Evolutionary conservation across 345 rosid genomes (phyloP).

Genomic region (Heritiera littoralis): DNA sequence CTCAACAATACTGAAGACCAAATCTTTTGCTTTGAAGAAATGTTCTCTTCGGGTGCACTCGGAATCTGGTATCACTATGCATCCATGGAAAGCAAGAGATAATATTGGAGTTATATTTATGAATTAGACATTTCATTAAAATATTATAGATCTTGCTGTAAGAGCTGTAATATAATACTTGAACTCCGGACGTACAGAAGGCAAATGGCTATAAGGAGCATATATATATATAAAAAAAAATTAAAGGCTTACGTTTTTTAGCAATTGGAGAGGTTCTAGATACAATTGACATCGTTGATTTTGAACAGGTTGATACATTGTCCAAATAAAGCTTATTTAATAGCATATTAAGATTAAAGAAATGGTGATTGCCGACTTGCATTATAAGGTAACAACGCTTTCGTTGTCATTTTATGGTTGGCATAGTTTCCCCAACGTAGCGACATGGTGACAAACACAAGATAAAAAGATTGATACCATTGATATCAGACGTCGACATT

Average conservation of each 20-base stretch:
- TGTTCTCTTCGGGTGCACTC: background rate
- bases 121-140: background rate
- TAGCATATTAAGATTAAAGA: background rate
- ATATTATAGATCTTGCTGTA: background rate
- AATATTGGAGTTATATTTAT: background rate
- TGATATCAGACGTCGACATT: background rate
- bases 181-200: conserved; percentile 19
- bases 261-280: background rate
- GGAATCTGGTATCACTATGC: background rate
- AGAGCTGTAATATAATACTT: background rate
- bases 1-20: background rate
- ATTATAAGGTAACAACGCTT: background rate
- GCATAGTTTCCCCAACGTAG: background rate
- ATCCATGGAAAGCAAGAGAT: background rate
- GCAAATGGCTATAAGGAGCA: conserved; percentile 27
- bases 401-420: background rate
- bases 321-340: background rate
- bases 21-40: background rate
- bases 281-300: background rate
- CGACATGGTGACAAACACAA: conserved; percentile 17
- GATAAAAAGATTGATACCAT: conserved; percentile 2
- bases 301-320: background rate
- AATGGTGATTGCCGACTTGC: conserved; percentile 26
- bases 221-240: background rate
- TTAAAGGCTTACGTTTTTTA: background rate